These are phyloP conservation scores for Podospora anserina DNA, from an alignment of 495 filamentous ascomycete species.

Conservation along the genomic window DNA sequence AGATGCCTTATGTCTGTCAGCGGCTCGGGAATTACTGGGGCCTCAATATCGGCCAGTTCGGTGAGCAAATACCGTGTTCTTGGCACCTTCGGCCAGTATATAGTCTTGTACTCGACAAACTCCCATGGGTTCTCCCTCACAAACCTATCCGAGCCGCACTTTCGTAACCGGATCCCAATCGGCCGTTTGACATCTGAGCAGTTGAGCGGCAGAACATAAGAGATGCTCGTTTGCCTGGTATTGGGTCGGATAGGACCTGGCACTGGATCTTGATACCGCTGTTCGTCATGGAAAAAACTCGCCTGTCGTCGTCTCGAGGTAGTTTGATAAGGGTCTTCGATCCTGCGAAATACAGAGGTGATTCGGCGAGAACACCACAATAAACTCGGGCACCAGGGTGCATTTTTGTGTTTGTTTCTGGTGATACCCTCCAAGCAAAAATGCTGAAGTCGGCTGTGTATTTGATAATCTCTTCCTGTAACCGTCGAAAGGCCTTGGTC, in stretches of 20 bases:
- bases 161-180: not conserved
- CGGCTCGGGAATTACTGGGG: not conserved
- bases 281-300: not conserved
- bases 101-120: not conserved
- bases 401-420: not conserved
- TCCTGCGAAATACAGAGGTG: not conserved
- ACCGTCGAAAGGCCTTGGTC: slow-evolving; percentile 16
- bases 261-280: not conserved
- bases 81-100: not conserved
- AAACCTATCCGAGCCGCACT: not conserved
- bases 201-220: slow-evolving; percentile 1
- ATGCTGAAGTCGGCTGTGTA: slow-evolving; percentile 12
- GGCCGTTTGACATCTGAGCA: not conserved
- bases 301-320: not conserved
- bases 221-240: not conserved
- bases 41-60: not conserved
- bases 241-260: not conserved
- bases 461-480: slow-evolving; percentile 21
- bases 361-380: not conserved
- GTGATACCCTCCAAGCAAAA: slow-evolving; percentile 23
- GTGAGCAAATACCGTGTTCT: not conserved
- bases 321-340: not conserved
- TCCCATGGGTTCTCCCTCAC: not conserved
- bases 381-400: not conserved
- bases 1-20: not conserved